These are phyloP conservation scores for Diaporthe ampelina DNA, from an alignment of 2,329 filamentous ascomycete species.

Conservation along the genomic window DNA sequence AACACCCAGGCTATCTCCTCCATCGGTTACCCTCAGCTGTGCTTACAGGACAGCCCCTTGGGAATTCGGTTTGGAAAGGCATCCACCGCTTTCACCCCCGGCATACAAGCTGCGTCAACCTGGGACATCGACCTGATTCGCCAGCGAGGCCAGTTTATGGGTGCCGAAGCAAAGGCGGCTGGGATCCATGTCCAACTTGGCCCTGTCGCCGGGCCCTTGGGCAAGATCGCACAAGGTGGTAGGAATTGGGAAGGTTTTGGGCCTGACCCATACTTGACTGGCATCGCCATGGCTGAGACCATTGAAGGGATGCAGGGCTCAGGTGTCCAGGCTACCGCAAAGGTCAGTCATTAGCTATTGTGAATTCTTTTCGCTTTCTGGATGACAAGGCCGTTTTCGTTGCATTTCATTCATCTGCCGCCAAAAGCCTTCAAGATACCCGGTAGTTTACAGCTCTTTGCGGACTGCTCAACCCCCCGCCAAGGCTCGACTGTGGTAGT, in stretches of 20 bases:
- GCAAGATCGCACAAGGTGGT: constrained; percentile 79
- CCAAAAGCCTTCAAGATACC: neutral
- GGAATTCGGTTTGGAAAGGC: constrained; percentile 80
- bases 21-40: constrained; percentile 79
- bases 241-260: constrained; percentile 90
- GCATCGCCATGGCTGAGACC: constrained; percentile 72
- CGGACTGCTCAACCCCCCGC: too few relatives aligned
- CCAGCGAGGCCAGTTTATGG: constrained; percentile 77
- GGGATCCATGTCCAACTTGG: constrained; percentile 83
- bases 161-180: constrained; percentile 76
- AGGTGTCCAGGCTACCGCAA: constrained; percentile 66
- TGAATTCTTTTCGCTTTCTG: neutral
- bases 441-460: neutral
- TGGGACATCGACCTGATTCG: constrained; percentile 85
- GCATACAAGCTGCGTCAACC: constrained; percentile 82
- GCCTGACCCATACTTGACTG: constrained; percentile 80
- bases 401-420: neutral
- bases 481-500: neutral
- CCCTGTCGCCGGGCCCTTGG: constrained; percentile 81
- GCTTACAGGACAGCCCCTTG: constrained; percentile 84
- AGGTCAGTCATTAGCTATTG: constrained; percentile 45
- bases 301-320: constrained; percentile 69
- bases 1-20: constrained; percentile 69
- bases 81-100: constrained; percentile 83
- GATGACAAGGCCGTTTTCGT: neutral